Conservation (phyloP, 2,329 filamentous ascomycete genomes). For the Colletotrichum liriopes region DNA sequence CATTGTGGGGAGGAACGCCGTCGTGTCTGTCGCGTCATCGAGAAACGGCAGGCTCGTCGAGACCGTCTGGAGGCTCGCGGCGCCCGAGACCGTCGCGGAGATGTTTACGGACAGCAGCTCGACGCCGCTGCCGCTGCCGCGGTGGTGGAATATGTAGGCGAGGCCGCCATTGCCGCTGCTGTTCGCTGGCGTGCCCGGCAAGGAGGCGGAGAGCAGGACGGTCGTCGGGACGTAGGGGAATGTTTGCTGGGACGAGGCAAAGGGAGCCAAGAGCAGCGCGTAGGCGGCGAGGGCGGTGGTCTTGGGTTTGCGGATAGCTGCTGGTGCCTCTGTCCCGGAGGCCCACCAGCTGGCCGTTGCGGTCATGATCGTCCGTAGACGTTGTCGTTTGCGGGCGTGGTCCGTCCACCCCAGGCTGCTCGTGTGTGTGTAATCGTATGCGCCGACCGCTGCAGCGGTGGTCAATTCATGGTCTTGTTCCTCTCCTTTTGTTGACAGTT, state of each 20-base stretch:
- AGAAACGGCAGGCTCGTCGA: conserved; percentile 76
- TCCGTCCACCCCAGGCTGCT: conserved; percentile 18
- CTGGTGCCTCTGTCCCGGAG: neutral
- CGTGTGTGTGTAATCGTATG: conserved; percentile 26
- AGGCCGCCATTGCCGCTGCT: conserved; percentile 63
- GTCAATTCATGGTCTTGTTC: conserved; percentile 32
- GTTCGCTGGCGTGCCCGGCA: conserved; percentile 58
- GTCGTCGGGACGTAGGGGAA: conserved; percentile 86
- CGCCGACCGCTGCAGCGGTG: conserved; percentile 38
- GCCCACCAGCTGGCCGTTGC: conserved; percentile 4
- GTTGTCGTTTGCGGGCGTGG: conserved; percentile 19
- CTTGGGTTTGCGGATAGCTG: conserved; percentile 22
- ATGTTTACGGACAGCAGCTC: conserved; percentile 78
- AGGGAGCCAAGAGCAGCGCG: conserved; percentile 35
- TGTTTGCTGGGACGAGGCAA: conserved; percentile 56
- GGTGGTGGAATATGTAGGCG: conserved; percentile 80
- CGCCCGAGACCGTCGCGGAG: conserved; percentile 68
- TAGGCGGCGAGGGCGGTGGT: conserved; percentile 18
- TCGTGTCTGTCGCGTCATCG: conserved; percentile 59
- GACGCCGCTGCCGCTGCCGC: conserved; percentile 56
- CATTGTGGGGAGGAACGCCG: conserved; percentile 78
- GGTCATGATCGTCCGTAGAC: conserved; percentile 12
- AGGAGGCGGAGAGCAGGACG: conserved; percentile 71
- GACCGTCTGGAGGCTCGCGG: conserved; percentile 64
- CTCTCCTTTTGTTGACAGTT: neutral